phyloP scores from a whole-genome alignment of 129 eudicot genomes.

The Mikania micrantha region DNA sequence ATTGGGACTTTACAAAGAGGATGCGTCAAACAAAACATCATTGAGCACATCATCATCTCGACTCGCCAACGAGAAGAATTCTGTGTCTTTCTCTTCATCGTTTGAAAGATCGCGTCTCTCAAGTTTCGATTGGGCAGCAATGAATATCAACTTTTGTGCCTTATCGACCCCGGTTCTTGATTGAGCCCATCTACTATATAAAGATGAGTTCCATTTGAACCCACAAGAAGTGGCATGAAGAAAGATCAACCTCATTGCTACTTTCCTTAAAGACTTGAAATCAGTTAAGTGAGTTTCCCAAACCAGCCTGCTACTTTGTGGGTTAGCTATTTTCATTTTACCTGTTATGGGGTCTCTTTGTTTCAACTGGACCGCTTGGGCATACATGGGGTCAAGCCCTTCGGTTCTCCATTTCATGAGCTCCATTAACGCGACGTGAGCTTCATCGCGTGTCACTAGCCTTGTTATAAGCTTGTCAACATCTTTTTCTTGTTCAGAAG shows the following conservation, averaged over 20 bases:
- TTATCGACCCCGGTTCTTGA: slow-evolving; percentile 65
- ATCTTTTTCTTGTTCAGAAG: slow-evolving; percentile 85
- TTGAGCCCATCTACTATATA: slow-evolving; percentile 60
- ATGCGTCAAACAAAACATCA: slow-evolving; percentile 81
- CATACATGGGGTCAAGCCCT: slow-evolving; percentile 91
- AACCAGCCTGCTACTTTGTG: slow-evolving; percentile 86
- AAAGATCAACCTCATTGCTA: slow-evolving; percentile 82
- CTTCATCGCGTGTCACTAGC: slow-evolving; percentile 82
- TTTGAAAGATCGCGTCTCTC: slow-evolving; percentile 50
- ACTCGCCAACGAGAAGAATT: slow-evolving; percentile 49
- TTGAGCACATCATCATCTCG: slow-evolving; percentile 90
- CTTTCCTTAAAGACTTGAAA: slow-evolving; percentile 72
- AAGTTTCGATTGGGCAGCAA: slow-evolving; percentile 79
- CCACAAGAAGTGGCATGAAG: slow-evolving; percentile 93
- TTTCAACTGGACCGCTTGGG: slow-evolving; percentile 93
- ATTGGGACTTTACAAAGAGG: slow-evolving; percentile 50
- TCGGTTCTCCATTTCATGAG: slow-evolving; percentile 98
- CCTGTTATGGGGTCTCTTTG: slow-evolving; percentile 76
- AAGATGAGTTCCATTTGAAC: slow-evolving; percentile 50
- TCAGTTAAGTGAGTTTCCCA: slow-evolving; percentile 92
- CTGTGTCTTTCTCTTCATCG: slow-evolving; percentile 69
- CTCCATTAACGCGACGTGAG: slow-evolving; percentile 87
- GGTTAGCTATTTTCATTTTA: slow-evolving; percentile 87
- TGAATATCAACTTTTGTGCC: slow-evolving; percentile 82
- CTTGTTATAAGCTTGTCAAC: slow-evolving; percentile 80